Percentiles rank a stretch among this genome's conserved stretches.
Conservation (phyloP, 768 basidiomycete genomes). For the Sarcomyxa edulis region DNA sequence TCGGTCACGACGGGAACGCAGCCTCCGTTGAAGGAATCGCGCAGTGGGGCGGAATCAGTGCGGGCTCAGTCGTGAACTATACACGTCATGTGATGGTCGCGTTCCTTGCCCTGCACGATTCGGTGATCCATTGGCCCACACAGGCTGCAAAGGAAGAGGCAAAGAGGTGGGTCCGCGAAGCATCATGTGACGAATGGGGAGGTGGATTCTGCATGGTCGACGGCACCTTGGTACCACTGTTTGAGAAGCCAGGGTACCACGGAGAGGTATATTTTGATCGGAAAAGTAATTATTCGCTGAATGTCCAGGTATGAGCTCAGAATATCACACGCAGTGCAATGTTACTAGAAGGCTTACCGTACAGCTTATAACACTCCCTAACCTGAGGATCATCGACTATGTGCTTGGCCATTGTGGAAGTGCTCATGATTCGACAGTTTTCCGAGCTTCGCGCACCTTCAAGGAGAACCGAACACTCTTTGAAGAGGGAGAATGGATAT, state of each 20-base stretch:
- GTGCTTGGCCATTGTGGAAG: constrained; percentile 20
- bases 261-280: constrained; percentile 30
- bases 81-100: constrained; percentile 16
- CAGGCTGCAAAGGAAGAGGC: constrained; percentile 16
- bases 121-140: constrained; percentile 13
- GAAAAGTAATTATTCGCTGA: constrained; percentile 23
- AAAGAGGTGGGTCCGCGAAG: constrained; percentile 15
- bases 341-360: neutral
- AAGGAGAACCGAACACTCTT: constrained; percentile 11
- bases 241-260: constrained; percentile 21
- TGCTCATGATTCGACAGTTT: constrained; percentile 19
- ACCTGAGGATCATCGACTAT: constrained; percentile 23
- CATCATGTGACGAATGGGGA: constrained; percentile 19
- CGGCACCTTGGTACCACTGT: constrained; percentile 24
- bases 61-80: constrained; percentile 14
- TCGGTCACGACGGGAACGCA: constrained; percentile 24
- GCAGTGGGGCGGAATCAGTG: constrained; percentile 18
- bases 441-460: constrained; percentile 10
- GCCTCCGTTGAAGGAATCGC: constrained; percentile 16
- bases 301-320: constrained; percentile 20
- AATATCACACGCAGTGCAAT: neutral
- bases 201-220: constrained; percentile 25
- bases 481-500: constrained; percentile 14
- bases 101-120: constrained; percentile 13
- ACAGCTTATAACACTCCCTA: constrained; percentile 19